phyloP scores from a whole-genome alignment of 2,329 filamentous ascomycete species.

The Tympanopsis confertula region DNA sequence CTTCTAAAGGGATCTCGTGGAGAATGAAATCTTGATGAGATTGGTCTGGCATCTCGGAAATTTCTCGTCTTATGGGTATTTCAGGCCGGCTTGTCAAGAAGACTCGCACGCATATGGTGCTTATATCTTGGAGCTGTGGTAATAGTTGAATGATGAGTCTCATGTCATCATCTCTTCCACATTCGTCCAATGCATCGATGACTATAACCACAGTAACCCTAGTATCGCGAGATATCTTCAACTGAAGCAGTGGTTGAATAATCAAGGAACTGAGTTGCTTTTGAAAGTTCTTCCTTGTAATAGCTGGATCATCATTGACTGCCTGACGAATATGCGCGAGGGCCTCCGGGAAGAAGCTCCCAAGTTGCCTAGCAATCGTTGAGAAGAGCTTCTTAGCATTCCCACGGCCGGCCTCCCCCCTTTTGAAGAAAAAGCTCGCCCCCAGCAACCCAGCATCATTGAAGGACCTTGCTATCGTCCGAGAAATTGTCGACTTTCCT shows the following conservation, averaged over 20 bases:
- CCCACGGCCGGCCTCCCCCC: constrained; percentile 14
- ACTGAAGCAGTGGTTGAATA: constrained; percentile 9
- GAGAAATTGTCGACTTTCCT: constrained; percentile 19
- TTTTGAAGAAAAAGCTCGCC: constrained; percentile 21
- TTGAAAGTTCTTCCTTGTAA: constrained; percentile 13
- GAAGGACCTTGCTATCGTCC: constrained; percentile 16
- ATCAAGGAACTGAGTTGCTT: constrained; percentile 30
- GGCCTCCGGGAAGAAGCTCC: constrained; percentile 7
- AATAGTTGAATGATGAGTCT: constrained; percentile 7
- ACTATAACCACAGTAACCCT: constrained; percentile 8
- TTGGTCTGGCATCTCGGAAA: neutral
- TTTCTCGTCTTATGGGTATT: constrained; percentile 6
- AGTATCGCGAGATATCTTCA: neutral
- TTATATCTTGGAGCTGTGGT: constrained; percentile 4
- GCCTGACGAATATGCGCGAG: constrained; percentile 7
- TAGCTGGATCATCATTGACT: constrained; percentile 16
- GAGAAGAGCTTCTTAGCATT: constrained; percentile 16
- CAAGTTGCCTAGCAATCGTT: constrained; percentile 14
- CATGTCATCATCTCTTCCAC: constrained; percentile 9
- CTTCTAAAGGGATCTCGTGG: constrained; percentile 6
- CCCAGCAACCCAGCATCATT: constrained; percentile 8
- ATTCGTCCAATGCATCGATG: constrained; percentile 19
- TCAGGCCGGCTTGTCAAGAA: constrained; percentile 12
- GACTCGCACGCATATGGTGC: constrained; percentile 6
- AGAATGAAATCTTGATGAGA: constrained; percentile 9